Evolutionary conservation across 1,139 yeast genomes (phyloP), one percentile per base, ranked within the genome.

Genomic region (Kodamaea derodonti): DNA sequence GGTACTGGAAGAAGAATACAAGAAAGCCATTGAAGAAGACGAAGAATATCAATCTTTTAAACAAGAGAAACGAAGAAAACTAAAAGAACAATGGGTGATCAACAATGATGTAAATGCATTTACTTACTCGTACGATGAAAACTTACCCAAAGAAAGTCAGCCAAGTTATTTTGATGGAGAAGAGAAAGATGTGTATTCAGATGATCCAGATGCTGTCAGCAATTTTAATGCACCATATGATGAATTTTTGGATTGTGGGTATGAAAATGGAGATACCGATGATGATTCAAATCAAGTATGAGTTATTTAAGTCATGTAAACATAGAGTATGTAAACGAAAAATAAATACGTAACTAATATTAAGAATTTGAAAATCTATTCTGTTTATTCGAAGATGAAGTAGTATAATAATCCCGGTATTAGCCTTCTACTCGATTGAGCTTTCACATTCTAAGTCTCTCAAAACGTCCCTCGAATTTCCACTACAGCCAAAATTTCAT

Each of bases 111-210:
- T 33, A 0, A 35, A 39, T 2, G 26, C 42, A 11, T 29, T 41
- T 5, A 11, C 10, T 10, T 51, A 47, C 32, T 49, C 65, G 2
- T 64, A 63, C 33, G 71, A 65, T 34, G 72, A 66, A 36, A 60
- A 59, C 37, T 43, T 64, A 14, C 51, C 62, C 32, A 57, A 51
- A 32, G 65, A 60, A 34, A 70, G 58, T 24, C 71, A 65, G 38
- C 69, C 69, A 0, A 61, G 60, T 15, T 65, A 60, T 40, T 61
- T 63, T 40, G 72, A 66, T 39, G 68, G 65, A 1, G 46, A 58
- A 4, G 68, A 60, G 17, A 50, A 43, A 9, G 62, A 55, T 33
- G 44, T 49, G 12, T 54, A 63, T 40, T 59, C 68, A 1, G 69
- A 65, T 38, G 70, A 62, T 42, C 62, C 65, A 1, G 65, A 62